Base-by-base conservation (phyloP, 2,329 filamentous ascomycete genomes). In the Dothidotthia symphoricarpi region DNA sequence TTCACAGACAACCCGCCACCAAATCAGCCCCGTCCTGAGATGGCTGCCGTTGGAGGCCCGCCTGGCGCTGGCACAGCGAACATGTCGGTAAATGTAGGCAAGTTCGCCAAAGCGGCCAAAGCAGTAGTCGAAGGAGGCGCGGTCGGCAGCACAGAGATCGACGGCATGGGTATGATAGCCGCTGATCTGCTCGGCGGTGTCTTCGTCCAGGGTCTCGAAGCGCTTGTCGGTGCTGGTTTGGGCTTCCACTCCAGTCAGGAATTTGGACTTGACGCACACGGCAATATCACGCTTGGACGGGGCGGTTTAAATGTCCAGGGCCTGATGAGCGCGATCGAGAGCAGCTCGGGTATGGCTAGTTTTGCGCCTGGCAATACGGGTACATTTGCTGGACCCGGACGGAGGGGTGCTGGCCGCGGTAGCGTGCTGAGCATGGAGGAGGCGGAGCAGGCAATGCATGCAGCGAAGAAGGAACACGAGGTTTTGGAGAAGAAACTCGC, bases 401-500 rank as follows among this genome's bases (percentile, higher is more conserved):
- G n/a, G 13, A 27, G 30, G 14, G 43, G 49, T 14, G 33, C 44
- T 13, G 51, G 52, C 9, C 45, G 55, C 24, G 51, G 59, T 6
- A 57, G 56, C 34, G 55, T 67, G 17, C 47, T 66, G 17, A 53
- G 46, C 12, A 39, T 66, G 19, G 60, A 65, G n/a, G 63, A 67
- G 48, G 57, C 63, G 11, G 65, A 68, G 39, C 50, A 55, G 12
- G 62, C 60, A 9, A 58, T 68, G 55, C 47, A 59, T 16, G 50
- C 49, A 8, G 63, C 63, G 28, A 58, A 53, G 45, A 61, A 64
- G 43, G 63, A 67, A 19, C 54, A 64, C 19, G 64, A 67, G 41
- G 55, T 55, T 15, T 30, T 65, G 36, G 64, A 67, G 39, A 65
- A 66, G 50, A 67, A 63, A 41, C 34, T 68, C 16, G 53, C 51